Conservation (phyloP, 805 yeast genomes). For the Kockiozyma suomiensis region DNA sequence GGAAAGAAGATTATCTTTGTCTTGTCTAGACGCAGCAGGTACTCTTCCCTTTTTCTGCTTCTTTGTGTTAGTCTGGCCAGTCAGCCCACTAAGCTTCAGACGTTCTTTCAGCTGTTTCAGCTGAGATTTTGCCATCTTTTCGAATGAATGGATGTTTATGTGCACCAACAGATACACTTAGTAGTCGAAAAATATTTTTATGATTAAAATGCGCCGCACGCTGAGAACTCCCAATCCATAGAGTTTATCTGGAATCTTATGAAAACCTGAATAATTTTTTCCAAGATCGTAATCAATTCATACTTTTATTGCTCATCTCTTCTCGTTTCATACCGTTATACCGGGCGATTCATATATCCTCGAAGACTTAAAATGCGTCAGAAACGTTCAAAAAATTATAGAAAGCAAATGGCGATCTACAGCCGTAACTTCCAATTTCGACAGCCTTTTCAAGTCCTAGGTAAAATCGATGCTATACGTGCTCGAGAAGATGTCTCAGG, state of each 20-base stretch:
- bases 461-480: conserved; percentile 15
- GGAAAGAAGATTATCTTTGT: conserved; percentile 56
- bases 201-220: neutral
- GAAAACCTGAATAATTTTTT: no score
- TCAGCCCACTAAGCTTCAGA: conserved; percentile 73
- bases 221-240: neutral
- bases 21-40: conserved; percentile 59
- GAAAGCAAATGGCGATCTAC: conserved; percentile 87
- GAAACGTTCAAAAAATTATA: conserved; percentile 90
- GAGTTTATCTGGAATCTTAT: neutral
- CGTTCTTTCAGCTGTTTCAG: conserved; percentile 79
- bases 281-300: no score
- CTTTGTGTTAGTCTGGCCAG: conserved; percentile 74
- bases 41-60: conserved; percentile 51
- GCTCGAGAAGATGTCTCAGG: neutral
- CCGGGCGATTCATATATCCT: no score
- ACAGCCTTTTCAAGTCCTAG: conserved; percentile 85
- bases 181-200: neutral
- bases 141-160: neutral
- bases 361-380: conserved; percentile 68
- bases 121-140: conserved; percentile 80
- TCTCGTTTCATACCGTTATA: no score
- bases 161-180: neutral
- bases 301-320: no score
- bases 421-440: conserved; percentile 87